Base-by-base conservation (phyloP, 208 protist species). In the Acanthamoeba lugdunensis region DNA sequence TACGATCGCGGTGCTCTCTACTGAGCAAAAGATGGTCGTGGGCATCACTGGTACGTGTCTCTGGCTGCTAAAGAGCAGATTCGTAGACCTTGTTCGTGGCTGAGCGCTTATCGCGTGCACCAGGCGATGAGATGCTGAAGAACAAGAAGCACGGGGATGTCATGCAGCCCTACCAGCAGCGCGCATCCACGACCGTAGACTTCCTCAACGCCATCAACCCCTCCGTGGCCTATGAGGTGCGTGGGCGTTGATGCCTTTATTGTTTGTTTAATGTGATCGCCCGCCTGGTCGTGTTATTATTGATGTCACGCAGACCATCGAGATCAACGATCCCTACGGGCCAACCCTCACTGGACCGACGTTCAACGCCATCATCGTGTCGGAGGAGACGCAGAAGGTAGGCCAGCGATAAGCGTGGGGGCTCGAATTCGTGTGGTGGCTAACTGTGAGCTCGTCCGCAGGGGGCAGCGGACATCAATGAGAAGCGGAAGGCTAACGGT, bases 61-160 rank as follows among this genome's bases (percentile, higher is more conserved):
- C n/a, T 82, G 33, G 18, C 37, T 41, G 37, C 37, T 41, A 41
- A 41, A 41, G 37, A 41, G 37, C 37, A 41, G 37, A 41, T 41
- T 41, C 37, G 37, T 41, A 41, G 1, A 4, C 37, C 37, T 33
- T 33, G 33, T 33, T 33, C 33, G 37, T 41, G 37, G 37, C 37
- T 41, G 37, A 41, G 37, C 37, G 37, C 37, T 41, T 41, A 41
- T 41, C 16, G 52, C 4, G 52, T 56, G 52, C 16, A 25, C 21
- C n/a, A 90, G 84, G 84, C 9, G 84, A 67, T 25, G 84, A 50
- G 21, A 90, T 90, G 84, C 84, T 90, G 30, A 90, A 90, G 84
- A 90, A 90, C 61, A 90, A 90, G 41, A 90, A 90, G 37, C 30
- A 73, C 30, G 84, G 84, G 11, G 84, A 90, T 11, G 63, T 90